Base-by-base conservation (phyloP, 805 yeast species). In the Candida tallmaniae region DNA sequence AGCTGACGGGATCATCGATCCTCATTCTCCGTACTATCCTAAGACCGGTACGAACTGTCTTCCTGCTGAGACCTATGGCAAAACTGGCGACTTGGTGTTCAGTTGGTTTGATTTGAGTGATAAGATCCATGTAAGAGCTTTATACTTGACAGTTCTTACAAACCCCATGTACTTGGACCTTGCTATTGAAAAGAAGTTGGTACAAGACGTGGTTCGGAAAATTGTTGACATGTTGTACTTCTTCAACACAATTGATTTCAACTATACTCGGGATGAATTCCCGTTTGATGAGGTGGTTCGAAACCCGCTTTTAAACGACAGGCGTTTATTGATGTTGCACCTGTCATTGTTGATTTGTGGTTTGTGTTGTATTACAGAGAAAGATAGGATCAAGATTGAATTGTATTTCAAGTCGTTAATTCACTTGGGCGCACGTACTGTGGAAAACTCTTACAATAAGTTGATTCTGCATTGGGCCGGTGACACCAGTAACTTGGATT, bases 101-200 rank as follows among this genome's bases (percentile, higher is more conserved):
- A 49, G 56, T 20, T 75, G 80, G 80, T 64, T 58, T 56, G 80
- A 76, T 45, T 52, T 68, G 3, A 53, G 72, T 3, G 76, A 74
- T 34, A 73, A 70, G 34, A 50, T 65, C 0, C 63, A 56, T 37
- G 56, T 61, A 20, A 35, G 60, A 42, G 57, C 65, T 24, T 48
- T 60, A 25, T 42, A 58, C 37, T 27, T 70, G 38, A 40, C 61
- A 7, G 37, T 67, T 18, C 45, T 60, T 32, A 38, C 40, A n/a
- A 38, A 40, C 23, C 28, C 30, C 3, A 35, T 33, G 40, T 45
- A 40, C 22, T 28, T 38, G 16, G 31, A 31, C 22, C 27, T 41
- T 11, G 45, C 44, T 1, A 29, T 25, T 5, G 32, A 16, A 17
- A 33, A 35, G 30, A 32, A 34, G 4, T 9, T 41, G 5, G 47